Evolutionary conservation across 2,329 filamentous ascomycete genomes (phyloP), one percentile per base, ranked within the genome.

Genomic region (Penicillium oxalicum): DNA sequence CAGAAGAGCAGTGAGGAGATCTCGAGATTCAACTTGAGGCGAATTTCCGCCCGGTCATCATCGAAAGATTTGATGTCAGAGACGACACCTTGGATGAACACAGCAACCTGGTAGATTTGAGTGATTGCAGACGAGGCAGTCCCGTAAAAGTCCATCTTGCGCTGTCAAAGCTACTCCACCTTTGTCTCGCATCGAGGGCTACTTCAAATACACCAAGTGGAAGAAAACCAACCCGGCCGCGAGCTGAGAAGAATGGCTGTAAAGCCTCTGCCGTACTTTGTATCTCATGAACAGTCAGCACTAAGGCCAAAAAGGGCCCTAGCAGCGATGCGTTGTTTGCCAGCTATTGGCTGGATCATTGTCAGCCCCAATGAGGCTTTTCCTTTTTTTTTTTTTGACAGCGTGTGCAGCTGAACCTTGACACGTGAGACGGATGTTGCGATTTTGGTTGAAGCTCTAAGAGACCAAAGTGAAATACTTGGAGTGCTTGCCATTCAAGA

Each of bases 1-100:
- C 63, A 64, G 36, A 60, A 61, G 9, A 56, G 47, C 39, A 64
- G 38, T 4, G 59, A 58, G 4, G 53, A 48, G 9, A 64, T 49
- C 49, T 64, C 58, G 29, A 62, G 13, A 41, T 62, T 54, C 5
- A 64, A 44, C 42, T 58, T 60, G 11, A 59, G 45, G 35, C 56
- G 52, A 37, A 64, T 53, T 18, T 55, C 56, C 26, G 50, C 52
- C 18, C 59, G 56, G 44, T 63, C 60, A 29, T 61, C 54, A 27
- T 63, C 60, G 27, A 59, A 62, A 11, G 55, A 37, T 40, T 58
- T 61, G 47, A 62, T 52, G 36, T 63, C 61, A 13, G 61, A 58
- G 28, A 64, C 53, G 35, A 64, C 59, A 9, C 61, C 61, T 42
- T 63, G 54, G 40, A 64, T 63, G 41, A 64, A 64, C n/a, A 64